Base-by-base conservation (phyloP, 2,329 filamentous ascomycete genomes). In the Neofusicoccum parvum region DNA sequence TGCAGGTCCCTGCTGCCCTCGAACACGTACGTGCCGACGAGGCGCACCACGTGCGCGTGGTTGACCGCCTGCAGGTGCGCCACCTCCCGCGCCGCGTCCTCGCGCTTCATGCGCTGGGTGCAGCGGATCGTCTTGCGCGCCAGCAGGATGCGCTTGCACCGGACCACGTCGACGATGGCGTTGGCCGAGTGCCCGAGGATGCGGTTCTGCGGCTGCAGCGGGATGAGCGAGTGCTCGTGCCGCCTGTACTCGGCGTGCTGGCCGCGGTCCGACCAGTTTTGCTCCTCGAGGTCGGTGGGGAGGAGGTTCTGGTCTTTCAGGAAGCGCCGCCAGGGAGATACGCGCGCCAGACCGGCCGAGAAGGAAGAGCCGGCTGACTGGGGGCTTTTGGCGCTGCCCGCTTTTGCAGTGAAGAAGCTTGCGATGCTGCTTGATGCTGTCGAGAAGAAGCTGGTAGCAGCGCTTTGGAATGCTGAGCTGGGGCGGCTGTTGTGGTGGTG, bases 211-310 rank as follows among this genome's bases (percentile, higher is more conserved):
- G 58, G 14, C 3, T 17, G 43, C 9, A 65, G n/a, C 1, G 68
- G 65, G 11, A 72, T 66, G 1, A 65, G 23, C 2, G 17, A 6
- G 17, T 34, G 2, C 1, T 58, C 36, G 6, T 49, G 46, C 15
- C 62, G 51, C 14, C 15, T 2, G 14, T 34, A 64, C 34, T 70
- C 68, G 14, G 48, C 65, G 6, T 59, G 54, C 45, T 37, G 70
- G 66, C 12, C 72, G 66, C 27, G 72, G 69, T 50, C 71, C 71
- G 62, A 74, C 73, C 43, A 77, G 56, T 50, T 72, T 60, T 20
- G 70, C 73, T 34, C 73, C 71, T 14, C 76, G 66, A 39, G 41
- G 15, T 17, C 11, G 41, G 12, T 17, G 17, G 41, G 41, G 3
- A 45, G 41, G 15, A 45, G 41, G 14, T 45, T 45, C 15, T 45